These are phyloP conservation scores for Sanguinoderma infundibulare DNA, from an alignment of 1,284 basidiomycete species.

Conservation along the genomic window DNA sequence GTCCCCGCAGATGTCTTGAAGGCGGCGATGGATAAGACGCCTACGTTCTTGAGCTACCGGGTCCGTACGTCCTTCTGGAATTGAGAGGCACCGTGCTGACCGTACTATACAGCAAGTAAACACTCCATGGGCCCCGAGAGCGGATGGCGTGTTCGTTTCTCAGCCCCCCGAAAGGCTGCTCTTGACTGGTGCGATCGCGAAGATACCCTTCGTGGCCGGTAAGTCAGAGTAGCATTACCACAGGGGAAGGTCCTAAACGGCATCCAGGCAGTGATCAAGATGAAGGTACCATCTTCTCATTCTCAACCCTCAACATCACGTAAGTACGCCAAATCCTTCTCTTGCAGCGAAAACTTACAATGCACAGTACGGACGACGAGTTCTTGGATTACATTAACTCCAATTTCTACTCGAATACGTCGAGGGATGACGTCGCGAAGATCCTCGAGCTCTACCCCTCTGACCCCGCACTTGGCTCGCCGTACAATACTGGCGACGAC, in stretches of 20 bases:
- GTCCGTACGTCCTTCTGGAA: constrained; percentile 11
- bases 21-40: constrained; percentile 37
- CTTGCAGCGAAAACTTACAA: neutral
- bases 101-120: constrained; percentile 8
- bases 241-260: neutral
- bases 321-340: neutral
- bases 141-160: constrained; percentile 42
- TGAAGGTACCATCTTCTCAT: constrained; percentile 37
- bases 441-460: constrained; percentile 38
- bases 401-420: constrained; percentile 13
- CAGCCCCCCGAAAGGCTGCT: constrained; percentile 20
- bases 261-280: constrained; percentile 36
- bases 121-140: constrained; percentile 39
- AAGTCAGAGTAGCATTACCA: neutral
- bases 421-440: neutral
- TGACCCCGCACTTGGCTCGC: constrained; percentile 50
- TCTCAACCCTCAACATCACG: constrained; percentile 29
- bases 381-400: constrained; percentile 19
- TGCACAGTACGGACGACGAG: constrained; percentile 22
- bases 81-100: too few relatives aligned
- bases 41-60: constrained; percentile 33
- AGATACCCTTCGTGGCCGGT: constrained; percentile 33
- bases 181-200: constrained; percentile 22
- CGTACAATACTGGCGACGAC: constrained; percentile 48
- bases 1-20: constrained; percentile 37